A percentile compares a stretch with the other conserved stretches of the same genome.
phyloP scores from a whole-genome alignment of 2,329 filamentous ascomycete species.

The Xylariaceae sp. region DNA sequence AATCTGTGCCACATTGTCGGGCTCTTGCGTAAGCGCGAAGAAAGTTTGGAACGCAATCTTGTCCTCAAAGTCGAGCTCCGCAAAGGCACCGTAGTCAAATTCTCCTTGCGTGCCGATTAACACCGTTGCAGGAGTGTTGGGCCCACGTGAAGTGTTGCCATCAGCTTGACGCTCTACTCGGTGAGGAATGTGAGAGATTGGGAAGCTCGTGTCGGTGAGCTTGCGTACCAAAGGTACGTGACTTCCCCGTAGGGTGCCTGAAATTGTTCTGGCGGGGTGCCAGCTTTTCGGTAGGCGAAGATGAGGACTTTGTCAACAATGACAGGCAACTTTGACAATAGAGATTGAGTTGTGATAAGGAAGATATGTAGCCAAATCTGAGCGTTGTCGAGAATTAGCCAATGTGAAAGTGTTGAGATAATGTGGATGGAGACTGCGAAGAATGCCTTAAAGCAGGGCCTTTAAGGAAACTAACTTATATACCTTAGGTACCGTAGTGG shows the following conservation, averaged over 20 bases:
- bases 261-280: constrained; percentile 22
- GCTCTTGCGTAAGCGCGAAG: constrained; percentile 14
- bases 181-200: constrained; percentile 21
- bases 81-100: constrained; percentile 22
- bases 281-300: constrained; percentile 18
- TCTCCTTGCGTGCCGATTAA: constrained; percentile 20
- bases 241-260: constrained; percentile 17
- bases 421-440: too few relatives aligned
- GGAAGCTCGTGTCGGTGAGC: constrained; percentile 18
- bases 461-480: too few relatives aligned
- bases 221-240: constrained; percentile 20
- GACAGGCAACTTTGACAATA: too few relatives aligned
- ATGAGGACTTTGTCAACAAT: background rate
- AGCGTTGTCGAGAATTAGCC: too few relatives aligned
- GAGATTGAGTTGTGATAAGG: too few relatives aligned
- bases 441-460: too few relatives aligned
- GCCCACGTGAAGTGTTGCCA: constrained; percentile 13
- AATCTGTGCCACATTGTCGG: constrained; percentile 22
- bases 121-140: constrained; percentile 17
- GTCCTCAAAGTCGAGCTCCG: constrained; percentile 20
- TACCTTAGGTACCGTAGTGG: too few relatives aligned
- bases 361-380: too few relatives aligned
- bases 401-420: too few relatives aligned
- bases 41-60: constrained; percentile 22
- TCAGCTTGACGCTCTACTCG: constrained; percentile 12